Evolutionary conservation across 2,329 filamentous ascomycete species (phyloP).

Genomic region (Colletotrichum agaves): DNA sequence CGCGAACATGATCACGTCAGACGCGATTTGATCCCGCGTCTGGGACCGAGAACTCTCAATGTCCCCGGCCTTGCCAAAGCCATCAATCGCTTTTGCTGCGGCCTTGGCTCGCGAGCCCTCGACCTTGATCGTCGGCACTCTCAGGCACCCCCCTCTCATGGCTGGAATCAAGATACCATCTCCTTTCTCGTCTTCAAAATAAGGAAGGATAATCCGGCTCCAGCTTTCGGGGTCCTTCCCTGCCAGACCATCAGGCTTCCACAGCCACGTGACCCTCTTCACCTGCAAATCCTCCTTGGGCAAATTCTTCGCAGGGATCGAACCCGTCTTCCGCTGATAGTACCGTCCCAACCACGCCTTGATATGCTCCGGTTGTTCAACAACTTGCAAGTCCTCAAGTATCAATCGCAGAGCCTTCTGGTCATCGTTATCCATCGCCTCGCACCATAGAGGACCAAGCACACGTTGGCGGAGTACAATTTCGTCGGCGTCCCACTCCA

Average conservation of each 20-base stretch:
- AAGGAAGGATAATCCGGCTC: not conserved
- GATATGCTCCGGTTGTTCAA: constrained; percentile 16
- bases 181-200: constrained; percentile 12
- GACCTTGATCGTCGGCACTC: constrained; percentile 30
- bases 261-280: constrained; percentile 9
- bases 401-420: constrained; percentile 51
- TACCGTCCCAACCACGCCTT: not conserved
- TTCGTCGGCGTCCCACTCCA: constrained; percentile 59
- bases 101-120: constrained; percentile 26
- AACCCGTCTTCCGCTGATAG: not conserved
- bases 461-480: constrained; percentile 68
- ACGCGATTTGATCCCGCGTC: not conserved
- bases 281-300: not conserved
- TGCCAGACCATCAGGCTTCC: not conserved
- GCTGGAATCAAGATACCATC: constrained; percentile 23
- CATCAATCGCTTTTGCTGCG: constrained; percentile 18
- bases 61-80: not conserved
- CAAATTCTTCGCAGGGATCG: not conserved
- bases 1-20: not conserved
- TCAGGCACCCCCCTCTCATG: constrained; percentile 3
- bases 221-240: not conserved
- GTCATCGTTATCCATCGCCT: constrained; percentile 41
- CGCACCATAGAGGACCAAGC: constrained; percentile 75
- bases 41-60: not conserved
- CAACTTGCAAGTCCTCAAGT: constrained; percentile 47